Evolutionary conservation across 1,139 yeast species (phyloP).

Genomic region (Suzukiozyma palmioleophila): DNA sequence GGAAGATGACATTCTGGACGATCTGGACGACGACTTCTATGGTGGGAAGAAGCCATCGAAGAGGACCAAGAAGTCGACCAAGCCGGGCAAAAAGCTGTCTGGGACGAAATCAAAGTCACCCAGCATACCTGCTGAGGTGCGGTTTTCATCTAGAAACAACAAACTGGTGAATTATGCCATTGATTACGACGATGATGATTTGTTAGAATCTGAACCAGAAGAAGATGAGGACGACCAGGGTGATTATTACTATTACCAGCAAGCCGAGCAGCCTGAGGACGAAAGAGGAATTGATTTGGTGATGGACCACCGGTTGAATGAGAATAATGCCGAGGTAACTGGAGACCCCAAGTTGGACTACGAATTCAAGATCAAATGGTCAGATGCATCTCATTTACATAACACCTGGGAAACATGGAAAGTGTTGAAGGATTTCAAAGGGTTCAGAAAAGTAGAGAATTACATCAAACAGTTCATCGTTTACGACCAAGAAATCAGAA

Average conservation of each 20-base stretch:
- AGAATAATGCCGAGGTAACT: conserved; percentile 33
- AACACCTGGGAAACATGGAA: conserved; percentile 88
- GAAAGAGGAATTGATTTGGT: conserved; percentile 46
- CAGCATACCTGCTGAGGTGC: conserved; percentile 38
- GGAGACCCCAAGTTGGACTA: conserved; percentile 58
- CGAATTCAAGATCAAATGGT: conserved; percentile 80
- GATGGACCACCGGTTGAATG: conserved; percentile 47
- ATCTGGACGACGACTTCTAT: conserved; percentile 26
- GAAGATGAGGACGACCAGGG: conserved; percentile 27
- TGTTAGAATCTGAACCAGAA: conserved; percentile 53
- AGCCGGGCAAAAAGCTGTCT: conserved; percentile 12
- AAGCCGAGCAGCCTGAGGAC: conserved; percentile 33
- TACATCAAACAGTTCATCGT: conserved; percentile 77
- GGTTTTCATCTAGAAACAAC: conserved; percentile 76
- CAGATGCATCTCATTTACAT: conserved; percentile 82
- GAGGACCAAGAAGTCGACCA: conserved; percentile 14
- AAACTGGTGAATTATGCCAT: conserved; percentile 71
- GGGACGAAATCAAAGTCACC: conserved; percentile 7
- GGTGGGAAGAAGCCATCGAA: conserved; percentile 17
- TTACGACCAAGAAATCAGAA: conserved; percentile 68
- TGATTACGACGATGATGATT: conserved; percentile 65
- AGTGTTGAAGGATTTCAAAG: conserved; percentile 54
- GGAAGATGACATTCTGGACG: conserved; percentile 25
- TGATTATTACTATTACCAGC: conserved; percentile 39
- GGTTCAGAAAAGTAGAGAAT: conserved; percentile 83